Conservation (phyloP, 2,329 filamentous ascomycete species). For the Decorospora gaudefroyi region DNA sequence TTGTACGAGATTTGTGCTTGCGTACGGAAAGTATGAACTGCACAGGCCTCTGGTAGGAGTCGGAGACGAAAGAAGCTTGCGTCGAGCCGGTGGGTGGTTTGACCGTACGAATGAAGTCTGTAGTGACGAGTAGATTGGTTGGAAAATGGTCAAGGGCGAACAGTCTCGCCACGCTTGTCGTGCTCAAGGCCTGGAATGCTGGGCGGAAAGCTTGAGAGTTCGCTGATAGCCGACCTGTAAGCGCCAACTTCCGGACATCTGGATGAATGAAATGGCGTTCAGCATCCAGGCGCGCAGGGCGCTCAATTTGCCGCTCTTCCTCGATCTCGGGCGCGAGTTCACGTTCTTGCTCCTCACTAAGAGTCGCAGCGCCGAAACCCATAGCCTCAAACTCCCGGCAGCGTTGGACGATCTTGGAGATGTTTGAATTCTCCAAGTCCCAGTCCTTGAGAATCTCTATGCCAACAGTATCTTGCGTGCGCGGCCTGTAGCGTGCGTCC, state of each 20-base stretch:
- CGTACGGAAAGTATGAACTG: conserved; percentile 57
- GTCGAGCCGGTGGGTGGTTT: conserved; percentile 15
- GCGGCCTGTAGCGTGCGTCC: conserved; percentile 58
- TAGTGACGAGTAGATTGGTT: conserved; percentile 52
- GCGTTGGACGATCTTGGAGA: conserved; percentile 24
- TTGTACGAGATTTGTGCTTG: background rate
- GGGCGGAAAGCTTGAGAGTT: conserved; percentile 47
- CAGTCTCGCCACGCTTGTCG: conserved; percentile 49
- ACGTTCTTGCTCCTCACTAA: conserved; percentile 70
- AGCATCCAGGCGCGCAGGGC: conserved; percentile 51
- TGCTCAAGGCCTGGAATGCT: conserved; percentile 53
- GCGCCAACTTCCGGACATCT: conserved; percentile 51
- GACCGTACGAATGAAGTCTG: conserved; percentile 58
- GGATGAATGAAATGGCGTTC: conserved; percentile 51
- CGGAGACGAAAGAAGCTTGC: background rate
- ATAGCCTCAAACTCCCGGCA: conserved; percentile 36
- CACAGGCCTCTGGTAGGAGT: conserved; percentile 56
- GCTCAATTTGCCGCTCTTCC: conserved; percentile 61
- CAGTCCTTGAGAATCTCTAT: background rate
- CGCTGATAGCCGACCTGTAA: conserved; percentile 38
- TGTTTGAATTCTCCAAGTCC: conserved; percentile 24
- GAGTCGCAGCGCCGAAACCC: conserved; percentile 41
- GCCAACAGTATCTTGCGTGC: background rate
- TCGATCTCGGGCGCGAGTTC: conserved; percentile 69
- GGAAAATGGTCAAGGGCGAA: conserved; percentile 49